Percentiles rank a stretch among this genome's conserved stretches.
Evolutionary conservation across 2,329 filamentous ascomycete species (phyloP).

Genomic region (Fusarium bulbicola): DNA sequence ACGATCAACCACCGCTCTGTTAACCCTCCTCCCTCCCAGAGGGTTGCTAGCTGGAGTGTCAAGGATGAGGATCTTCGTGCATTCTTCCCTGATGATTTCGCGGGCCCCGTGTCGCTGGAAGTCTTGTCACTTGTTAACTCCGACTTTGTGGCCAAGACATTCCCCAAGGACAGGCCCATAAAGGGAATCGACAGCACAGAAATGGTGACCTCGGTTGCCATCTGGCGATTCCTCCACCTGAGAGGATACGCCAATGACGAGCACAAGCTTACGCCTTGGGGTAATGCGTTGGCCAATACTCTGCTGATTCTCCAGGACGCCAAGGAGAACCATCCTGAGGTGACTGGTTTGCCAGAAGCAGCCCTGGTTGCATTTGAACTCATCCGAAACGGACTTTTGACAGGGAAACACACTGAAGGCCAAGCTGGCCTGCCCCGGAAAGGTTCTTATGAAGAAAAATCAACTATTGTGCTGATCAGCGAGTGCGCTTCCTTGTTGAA

Average conservation of each 20-base stretch:
- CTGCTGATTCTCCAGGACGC: slow-evolving; percentile 69
- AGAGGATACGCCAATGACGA: slow-evolving; percentile 83
- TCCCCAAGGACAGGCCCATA: slow-evolving; percentile 65
- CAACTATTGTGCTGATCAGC: slow-evolving; percentile 82
- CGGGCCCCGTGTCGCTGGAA: slow-evolving; percentile 61
- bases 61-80: slow-evolving; percentile 65
- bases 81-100: slow-evolving; percentile 55
- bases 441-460: slow-evolving; percentile 75
- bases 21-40: slow-evolving; percentile 58
- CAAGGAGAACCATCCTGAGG: slow-evolving; percentile 54
- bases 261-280: slow-evolving; percentile 86
- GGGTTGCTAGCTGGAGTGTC: slow-evolving; percentile 75
- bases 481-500: slow-evolving; percentile 85
- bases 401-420: slow-evolving; percentile 69
- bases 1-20: slow-evolving; percentile 70
- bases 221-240: slow-evolving; percentile 91
- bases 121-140: slow-evolving; percentile 74
- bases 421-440: slow-evolving; percentile 65
- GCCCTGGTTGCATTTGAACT: slow-evolving; percentile 87
- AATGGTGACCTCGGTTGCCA: slow-evolving; percentile 74
- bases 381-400: slow-evolving; percentile 80
- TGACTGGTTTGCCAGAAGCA: slow-evolving; percentile 73
- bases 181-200: slow-evolving; percentile 73
- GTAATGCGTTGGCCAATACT: slow-evolving; percentile 77
- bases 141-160: slow-evolving; percentile 75